Evolutionary conservation across 2,329 filamentous ascomycete genomes (phyloP).

Genomic region (Trichoderma cornu-damae): DNA sequence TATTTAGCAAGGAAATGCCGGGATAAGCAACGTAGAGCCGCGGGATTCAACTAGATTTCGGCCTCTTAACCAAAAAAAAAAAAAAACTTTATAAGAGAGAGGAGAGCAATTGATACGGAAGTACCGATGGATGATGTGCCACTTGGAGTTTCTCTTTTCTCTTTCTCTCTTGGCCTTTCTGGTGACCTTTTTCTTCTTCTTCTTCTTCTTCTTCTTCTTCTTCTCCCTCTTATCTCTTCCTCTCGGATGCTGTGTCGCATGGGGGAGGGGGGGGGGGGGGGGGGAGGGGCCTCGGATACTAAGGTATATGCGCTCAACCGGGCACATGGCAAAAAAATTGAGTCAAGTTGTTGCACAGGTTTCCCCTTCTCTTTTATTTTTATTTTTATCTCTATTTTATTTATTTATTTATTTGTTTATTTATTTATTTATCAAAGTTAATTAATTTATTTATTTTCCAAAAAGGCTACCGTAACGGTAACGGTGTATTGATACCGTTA

Average conservation of each 20-base stretch:
- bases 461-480: no score
- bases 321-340: conserved; percentile 10
- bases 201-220: background rate
- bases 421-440: no score
- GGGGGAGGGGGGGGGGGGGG: no score
- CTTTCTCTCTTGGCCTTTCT: background rate
- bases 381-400: no score
- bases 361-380: background rate
- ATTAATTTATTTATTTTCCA: no score
- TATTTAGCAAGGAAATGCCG: conserved; percentile 2
- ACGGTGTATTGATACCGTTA: background rate
- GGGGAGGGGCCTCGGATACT: background rate
- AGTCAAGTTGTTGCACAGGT: background rate
- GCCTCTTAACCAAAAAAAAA: conserved; percentile 10
- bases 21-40: conserved; percentile 7
- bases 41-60: background rate
- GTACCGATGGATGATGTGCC: background rate
- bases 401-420: no score
- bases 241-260: background rate
- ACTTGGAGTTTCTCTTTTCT: no score
- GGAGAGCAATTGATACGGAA: conserved; percentile 6
- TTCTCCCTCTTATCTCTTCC: background rate
- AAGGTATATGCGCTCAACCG: background rate
- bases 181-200: background rate
- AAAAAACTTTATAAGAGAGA: conserved; percentile 8